Conservation (phyloP, 176 grass and related monocot genomes). For the Eragrostis nindensis region DNA sequence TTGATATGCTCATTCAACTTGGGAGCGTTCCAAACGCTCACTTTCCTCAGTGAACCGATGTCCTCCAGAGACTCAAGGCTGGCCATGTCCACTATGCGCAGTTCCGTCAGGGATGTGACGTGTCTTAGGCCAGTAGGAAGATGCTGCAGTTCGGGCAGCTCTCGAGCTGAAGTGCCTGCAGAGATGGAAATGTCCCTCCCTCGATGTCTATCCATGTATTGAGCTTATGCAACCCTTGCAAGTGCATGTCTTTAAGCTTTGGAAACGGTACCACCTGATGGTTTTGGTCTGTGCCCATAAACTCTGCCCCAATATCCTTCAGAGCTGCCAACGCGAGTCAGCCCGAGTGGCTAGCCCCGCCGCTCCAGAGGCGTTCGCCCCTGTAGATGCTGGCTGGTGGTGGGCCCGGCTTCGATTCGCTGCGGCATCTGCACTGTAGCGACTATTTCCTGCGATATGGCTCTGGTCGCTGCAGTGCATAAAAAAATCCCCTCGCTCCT, state of each 20-base stretch:
- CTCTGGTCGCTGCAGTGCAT: too few relatives aligned
- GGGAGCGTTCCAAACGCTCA: constrained; percentile 60
- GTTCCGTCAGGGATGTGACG: constrained; percentile 45
- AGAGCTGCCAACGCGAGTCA: too few relatives aligned
- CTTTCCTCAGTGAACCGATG: constrained; percentile 54
- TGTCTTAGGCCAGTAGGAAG: constrained; percentile 61
- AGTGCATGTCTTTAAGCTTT: constrained; percentile 63
- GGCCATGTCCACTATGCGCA: constrained; percentile 61
- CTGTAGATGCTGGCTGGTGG: too few relatives aligned
- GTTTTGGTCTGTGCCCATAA: constrained; percentile 47
- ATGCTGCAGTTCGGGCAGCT: constrained; percentile 58
- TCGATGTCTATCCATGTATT: constrained; percentile 57
- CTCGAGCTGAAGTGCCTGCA: constrained; percentile 71
- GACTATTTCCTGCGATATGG: too few relatives aligned
- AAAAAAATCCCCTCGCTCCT: too few relatives aligned
- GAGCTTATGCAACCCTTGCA: constrained; percentile 62
- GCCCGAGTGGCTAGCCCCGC: too few relatives aligned
- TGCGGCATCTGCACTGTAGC: too few relatives aligned
- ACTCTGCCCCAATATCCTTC: constrained; percentile 51
- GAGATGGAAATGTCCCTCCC: constrained; percentile 47
- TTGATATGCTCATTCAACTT: constrained; percentile 61
- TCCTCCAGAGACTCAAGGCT: constrained; percentile 54
- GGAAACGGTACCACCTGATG: constrained; percentile 61
- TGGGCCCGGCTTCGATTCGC: too few relatives aligned
- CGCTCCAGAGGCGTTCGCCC: too few relatives aligned